These are phyloP conservation scores for Talaromyces marneffei DNA, from an alignment of 2,329 filamentous ascomycete species.

Conservation along the genomic window DNA sequence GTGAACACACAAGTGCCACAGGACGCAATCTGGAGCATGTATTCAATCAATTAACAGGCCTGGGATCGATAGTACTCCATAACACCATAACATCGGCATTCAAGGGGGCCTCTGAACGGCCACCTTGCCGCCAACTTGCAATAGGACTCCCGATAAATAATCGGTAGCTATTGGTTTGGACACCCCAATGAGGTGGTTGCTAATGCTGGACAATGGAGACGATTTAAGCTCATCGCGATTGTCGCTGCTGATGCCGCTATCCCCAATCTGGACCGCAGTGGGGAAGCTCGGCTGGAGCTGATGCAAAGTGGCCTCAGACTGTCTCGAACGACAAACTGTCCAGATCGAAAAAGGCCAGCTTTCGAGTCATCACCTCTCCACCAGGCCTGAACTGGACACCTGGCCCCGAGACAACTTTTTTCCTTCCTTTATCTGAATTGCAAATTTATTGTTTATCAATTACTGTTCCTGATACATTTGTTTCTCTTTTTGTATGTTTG, in stretches of 20 bases:
- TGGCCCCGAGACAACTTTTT: background rate
- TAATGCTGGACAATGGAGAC: background rate
- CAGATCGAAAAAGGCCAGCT: constrained; percentile 1
- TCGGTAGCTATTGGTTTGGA: background rate
- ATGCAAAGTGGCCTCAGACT: constrained; percentile 1
- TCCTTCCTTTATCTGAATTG: background rate
- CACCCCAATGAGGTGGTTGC: no score
- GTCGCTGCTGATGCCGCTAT: background rate
- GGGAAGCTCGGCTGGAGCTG: background rate
- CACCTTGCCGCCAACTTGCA: background rate
- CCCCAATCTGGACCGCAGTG: background rate
- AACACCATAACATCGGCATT: background rate
- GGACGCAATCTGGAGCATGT: background rate
- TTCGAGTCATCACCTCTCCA: background rate
- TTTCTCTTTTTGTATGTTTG: background rate
- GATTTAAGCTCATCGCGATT: background rate
- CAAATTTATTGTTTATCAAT: background rate
- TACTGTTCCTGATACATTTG: background rate
- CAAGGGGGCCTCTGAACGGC: background rate
- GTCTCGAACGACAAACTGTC: background rate
- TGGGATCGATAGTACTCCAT: background rate
- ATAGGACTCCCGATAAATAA: background rate
- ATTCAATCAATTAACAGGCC: background rate
- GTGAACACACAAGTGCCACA: background rate
- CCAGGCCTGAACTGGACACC: background rate